Conservation (phyloP, 2,329 filamentous ascomycete species). For the Fusarium buharicum region DNA sequence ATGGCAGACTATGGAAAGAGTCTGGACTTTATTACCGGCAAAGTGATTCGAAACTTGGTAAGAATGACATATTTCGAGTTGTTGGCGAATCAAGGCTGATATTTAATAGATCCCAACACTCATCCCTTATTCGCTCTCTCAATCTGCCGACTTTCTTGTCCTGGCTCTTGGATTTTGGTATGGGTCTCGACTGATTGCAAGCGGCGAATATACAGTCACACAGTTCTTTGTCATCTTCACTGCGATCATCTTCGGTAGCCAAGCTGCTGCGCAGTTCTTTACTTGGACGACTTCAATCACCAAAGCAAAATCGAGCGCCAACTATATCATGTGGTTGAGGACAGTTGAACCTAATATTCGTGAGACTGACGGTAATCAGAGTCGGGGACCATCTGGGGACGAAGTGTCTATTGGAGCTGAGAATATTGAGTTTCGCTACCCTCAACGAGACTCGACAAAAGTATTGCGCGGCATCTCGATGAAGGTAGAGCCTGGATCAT, state of each 20-base stretch:
- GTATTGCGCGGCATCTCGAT: constrained; percentile 53
- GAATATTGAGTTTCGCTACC: constrained; percentile 70
- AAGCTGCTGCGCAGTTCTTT: constrained; percentile 8
- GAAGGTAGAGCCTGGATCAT: constrained; percentile 57
- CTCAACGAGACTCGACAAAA: constrained; percentile 52
- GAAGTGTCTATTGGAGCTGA: constrained; percentile 57
- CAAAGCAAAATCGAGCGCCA: constrained; percentile 57
- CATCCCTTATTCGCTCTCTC: constrained; percentile 45
- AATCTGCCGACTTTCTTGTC: constrained; percentile 47
- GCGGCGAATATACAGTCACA: constrained; percentile 61
- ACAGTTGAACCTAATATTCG: constrained; percentile 50
- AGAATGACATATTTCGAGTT: background rate
- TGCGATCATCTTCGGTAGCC: constrained; percentile 18
- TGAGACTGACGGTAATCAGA: constrained; percentile 42
- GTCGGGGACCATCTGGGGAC: constrained; percentile 43
- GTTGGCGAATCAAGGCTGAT: background rate
- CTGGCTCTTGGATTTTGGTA: constrained; percentile 55
- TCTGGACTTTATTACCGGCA: constrained; percentile 40
- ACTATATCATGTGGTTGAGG: constrained; percentile 59
- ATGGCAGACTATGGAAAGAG: constrained; percentile 41
- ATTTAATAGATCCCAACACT: background rate
- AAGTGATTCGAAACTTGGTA: constrained; percentile 1
- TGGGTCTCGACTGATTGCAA: constrained; percentile 48
- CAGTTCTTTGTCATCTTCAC: constrained; percentile 60
- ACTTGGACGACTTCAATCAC: constrained; percentile 53